phyloP scores from a whole-genome alignment of 768 basidiomycete genomes.

The Boletus huronensis region DNA sequence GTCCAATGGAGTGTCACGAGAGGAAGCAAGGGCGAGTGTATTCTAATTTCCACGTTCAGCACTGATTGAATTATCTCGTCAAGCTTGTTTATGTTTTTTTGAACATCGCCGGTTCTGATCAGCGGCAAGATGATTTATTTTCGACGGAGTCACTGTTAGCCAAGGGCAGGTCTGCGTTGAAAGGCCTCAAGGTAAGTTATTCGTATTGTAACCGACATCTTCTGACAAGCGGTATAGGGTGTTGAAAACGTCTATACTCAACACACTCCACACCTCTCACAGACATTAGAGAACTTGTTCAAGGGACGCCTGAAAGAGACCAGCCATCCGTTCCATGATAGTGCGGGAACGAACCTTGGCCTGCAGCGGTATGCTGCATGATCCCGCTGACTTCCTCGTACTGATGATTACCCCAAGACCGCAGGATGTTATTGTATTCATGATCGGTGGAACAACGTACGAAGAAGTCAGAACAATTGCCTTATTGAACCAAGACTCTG shows the following conservation, averaged over 20 bases:
- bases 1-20: slow-evolving; percentile 69
- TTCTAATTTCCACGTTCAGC: slow-evolving; percentile 5
- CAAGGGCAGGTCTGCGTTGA: slow-evolving; percentile 90
- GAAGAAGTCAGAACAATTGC: slow-evolving; percentile 88
- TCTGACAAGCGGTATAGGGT: slow-evolving; percentile 50
- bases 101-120: slow-evolving; percentile 91
- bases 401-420: slow-evolving; percentile 48
- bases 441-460: slow-evolving; percentile 95
- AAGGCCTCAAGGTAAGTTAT: slow-evolving; percentile 81
- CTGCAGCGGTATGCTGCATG: slow-evolving; percentile 56
- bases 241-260: slow-evolving; percentile 99
- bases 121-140: slow-evolving; percentile 96
- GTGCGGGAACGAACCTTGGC: slow-evolving; percentile 61
- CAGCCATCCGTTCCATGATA: slow-evolving; percentile 86
- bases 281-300: slow-evolving; percentile 87
- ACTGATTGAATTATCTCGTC: slow-evolving; percentile 9
- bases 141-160: slow-evolving; percentile 93
- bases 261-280: slow-evolving; percentile 88
- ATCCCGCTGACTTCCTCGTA: not conserved
- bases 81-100: slow-evolving; percentile 92
- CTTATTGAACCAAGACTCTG: slow-evolving; percentile 79
- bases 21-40: slow-evolving; percentile 62
- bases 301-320: slow-evolving; percentile 83
- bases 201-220: not conserved
- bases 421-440: slow-evolving; percentile 94